Percentiles rank a stretch among this genome's conserved stretches.
Evolutionary conservation across 257 asterid species (phyloP).

Genomic region (Leonotis leonurus): DNA sequence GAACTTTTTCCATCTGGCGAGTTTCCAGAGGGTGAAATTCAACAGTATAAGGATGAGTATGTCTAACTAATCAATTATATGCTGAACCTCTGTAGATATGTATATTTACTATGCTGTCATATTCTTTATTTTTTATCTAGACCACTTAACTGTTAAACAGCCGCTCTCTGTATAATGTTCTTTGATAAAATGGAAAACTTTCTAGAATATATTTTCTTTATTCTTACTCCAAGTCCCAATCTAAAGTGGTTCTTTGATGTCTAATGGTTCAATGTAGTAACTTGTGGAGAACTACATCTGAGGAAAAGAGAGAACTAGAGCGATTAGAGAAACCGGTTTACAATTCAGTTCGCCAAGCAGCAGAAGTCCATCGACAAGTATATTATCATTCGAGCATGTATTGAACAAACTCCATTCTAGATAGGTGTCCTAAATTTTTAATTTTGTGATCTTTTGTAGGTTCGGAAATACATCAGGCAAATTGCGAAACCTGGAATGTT

Average conservation of each 20-base stretch:
- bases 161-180: neutral
- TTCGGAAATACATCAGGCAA: slow-evolving; percentile 69
- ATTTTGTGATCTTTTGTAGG: slow-evolving; percentile 37
- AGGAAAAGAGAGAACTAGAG: slow-evolving; percentile 94
- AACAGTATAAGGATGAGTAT: slow-evolving; percentile 89
- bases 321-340: slow-evolving; percentile 81
- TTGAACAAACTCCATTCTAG: neutral
- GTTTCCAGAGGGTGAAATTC: slow-evolving; percentile 99
- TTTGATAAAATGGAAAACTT: neutral
- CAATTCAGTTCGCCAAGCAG: slow-evolving; percentile 93
- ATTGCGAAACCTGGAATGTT: slow-evolving; percentile 90
- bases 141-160: neutral
- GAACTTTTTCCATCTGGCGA: slow-evolving; percentile 88
- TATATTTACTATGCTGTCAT: neutral
- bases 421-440: neutral
- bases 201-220: neutral
- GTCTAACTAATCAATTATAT: no score
- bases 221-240: slow-evolving; percentile 8
- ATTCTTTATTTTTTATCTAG: neutral
- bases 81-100: no score
- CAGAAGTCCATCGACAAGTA: slow-evolving; percentile 99
- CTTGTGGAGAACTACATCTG: slow-evolving; percentile 94
- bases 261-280: slow-evolving; percentile 43
- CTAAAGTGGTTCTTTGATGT: slow-evolving; percentile 2
- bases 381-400: slow-evolving; percentile 8